phyloP scores from a whole-genome alignment of 2,329 filamentous ascomycete genomes.

The Graphiopsis chlorocephala region DNA sequence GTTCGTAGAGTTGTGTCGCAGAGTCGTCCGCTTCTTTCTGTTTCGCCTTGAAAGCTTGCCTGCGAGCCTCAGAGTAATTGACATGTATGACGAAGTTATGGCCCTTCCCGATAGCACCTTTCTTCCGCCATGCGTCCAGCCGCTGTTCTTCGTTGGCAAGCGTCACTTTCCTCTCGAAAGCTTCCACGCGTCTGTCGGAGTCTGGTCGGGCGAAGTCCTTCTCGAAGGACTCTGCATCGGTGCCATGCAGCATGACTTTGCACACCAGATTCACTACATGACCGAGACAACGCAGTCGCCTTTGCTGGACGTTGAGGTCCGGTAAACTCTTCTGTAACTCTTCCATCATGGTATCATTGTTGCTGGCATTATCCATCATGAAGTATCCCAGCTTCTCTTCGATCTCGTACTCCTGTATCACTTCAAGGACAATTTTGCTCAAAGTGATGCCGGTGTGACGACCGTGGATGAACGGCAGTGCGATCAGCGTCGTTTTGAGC shows the following conservation, averaged over 20 bases:
- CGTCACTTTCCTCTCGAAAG: neutral
- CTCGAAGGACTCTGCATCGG: constrained; percentile 15
- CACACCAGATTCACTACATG: constrained; percentile 21
- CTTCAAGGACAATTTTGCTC: neutral
- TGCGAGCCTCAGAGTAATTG: neutral
- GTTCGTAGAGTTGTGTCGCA: neutral
- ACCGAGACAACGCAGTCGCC: constrained; percentile 17
- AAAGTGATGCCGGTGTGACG: neutral
- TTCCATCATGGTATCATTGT: constrained; percentile 18
- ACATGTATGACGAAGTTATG: constrained; percentile 1
- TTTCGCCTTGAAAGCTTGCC: neutral
- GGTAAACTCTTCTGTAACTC: neutral
- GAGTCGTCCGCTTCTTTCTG: neutral
- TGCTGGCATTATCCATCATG: constrained; percentile 22
- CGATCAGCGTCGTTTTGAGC: neutral
- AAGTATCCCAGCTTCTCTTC: constrained; percentile 20
- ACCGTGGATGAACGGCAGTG: constrained; percentile 1
- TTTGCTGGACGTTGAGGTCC: neutral
- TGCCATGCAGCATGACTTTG: constrained; percentile 17
- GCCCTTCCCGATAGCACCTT: neutral
- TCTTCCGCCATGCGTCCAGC: constrained; percentile 17
- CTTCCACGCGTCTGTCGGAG: neutral
- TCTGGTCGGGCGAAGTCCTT: neutral
- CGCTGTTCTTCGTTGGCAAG: constrained; percentile 16
- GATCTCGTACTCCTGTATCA: neutral